Conservation (phyloP, 2,329 filamentous ascomycete species). For the Calonectria fujianensis region DNA sequence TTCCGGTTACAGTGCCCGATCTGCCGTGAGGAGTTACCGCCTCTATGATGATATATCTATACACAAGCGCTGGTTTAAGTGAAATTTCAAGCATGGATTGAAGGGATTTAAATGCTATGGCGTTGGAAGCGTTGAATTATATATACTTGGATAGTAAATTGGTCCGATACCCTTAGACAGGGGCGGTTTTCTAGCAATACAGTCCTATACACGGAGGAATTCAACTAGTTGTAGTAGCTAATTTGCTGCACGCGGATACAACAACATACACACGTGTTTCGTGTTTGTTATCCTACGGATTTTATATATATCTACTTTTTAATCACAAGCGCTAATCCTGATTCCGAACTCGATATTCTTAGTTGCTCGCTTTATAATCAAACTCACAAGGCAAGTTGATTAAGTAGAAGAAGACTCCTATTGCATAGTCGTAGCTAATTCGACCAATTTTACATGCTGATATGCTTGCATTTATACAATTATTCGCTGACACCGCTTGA, state of each 20-base stretch:
- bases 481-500: not conserved
- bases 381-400: not conserved
- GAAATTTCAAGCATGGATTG: conserved; percentile 1
- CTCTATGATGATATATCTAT: conserved; percentile 73
- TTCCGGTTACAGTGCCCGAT: conserved; percentile 96
- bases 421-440: not conserved
- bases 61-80: conserved; percentile 6
- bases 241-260: not conserved
- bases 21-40: conserved; percentile 91
- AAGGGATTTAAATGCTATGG: conserved; percentile 6
- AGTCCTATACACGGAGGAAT: not conserved
- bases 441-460: not conserved
- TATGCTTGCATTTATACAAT: not conserved
- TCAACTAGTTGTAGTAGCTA: not conserved
- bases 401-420: not conserved
- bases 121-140: conserved; percentile 18
- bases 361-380: not conserved
- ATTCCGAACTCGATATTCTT: not conserved
- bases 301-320: not conserved
- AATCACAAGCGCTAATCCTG: not conserved
- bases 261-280: not conserved
- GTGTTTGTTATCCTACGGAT: not conserved
- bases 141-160: conserved; percentile 6
- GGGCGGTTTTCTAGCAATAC: no score
- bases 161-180: not conserved